These are phyloP conservation scores for Penicillium soppii DNA, from an alignment of 495 filamentous ascomycete genomes.

Conservation along the genomic window DNA sequence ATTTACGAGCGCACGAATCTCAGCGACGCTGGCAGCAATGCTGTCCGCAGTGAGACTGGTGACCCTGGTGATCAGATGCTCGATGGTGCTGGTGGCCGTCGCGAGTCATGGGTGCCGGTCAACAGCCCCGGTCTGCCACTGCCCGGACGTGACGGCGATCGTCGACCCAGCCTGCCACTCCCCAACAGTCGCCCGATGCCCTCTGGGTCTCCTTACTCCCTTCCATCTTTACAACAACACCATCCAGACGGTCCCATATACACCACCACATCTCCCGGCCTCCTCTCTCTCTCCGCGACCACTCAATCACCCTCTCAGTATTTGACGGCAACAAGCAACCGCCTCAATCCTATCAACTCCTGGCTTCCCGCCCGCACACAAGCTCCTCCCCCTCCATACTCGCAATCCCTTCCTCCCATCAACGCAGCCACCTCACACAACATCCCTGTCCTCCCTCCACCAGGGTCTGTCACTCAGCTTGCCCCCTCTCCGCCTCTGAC, in stretches of 20 bases:
- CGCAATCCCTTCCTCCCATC: constrained; percentile 43
- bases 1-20: constrained; percentile 34
- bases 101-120: constrained; percentile 47
- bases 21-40: constrained; percentile 43
- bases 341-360: constrained; percentile 43
- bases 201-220: constrained; percentile 40
- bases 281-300: constrained; percentile 35
- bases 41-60: constrained; percentile 42
- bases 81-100: constrained; percentile 36
- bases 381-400: constrained; percentile 38
- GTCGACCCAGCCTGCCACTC: constrained; percentile 45
- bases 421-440: constrained; percentile 30
- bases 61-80: constrained; percentile 33
- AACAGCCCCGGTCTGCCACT: constrained; percentile 42
- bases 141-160: constrained; percentile 38
- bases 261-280: constrained; percentile 35
- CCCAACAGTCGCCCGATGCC: constrained; percentile 37
- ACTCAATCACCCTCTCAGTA: constrained; percentile 36
- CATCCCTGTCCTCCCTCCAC: constrained; percentile 36
- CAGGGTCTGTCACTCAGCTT: constrained; percentile 32
- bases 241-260: constrained; percentile 40
- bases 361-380: constrained; percentile 39
- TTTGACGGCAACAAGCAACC: constrained; percentile 31
- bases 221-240: constrained; percentile 43
- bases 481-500: constrained; percentile 40